Conservation (phyloP, 495 filamentous ascomycete genomes). For the Cairneyella variabilis region DNA sequence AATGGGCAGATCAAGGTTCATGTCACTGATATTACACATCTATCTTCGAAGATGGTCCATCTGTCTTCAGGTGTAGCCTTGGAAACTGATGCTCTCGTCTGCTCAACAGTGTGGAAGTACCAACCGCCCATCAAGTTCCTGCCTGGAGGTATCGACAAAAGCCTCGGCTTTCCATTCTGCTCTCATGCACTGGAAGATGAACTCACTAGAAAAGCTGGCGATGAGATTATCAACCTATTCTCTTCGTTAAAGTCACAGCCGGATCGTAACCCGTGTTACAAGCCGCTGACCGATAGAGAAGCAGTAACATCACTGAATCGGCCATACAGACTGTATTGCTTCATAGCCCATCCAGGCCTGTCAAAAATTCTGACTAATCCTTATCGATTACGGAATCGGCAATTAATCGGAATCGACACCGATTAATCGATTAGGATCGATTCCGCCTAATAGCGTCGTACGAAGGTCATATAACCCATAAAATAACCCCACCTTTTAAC, state of each 20-base stretch:
- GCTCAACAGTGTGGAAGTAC: constrained; percentile 65
- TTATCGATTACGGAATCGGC: too few species aligned
- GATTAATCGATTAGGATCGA: too few species aligned
- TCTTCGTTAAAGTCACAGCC: constrained; percentile 55
- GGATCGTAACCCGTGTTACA: too few species aligned
- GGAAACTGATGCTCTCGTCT: constrained; percentile 61
- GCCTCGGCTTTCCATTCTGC: constrained; percentile 29
- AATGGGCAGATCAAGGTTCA: constrained; percentile 58
- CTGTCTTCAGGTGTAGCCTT: constrained; percentile 55
- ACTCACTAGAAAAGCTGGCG: constrained; percentile 48
- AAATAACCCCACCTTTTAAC: too few species aligned
- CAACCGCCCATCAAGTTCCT: constrained; percentile 62
- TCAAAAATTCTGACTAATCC: too few species aligned
- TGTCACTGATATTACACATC: constrained; percentile 54
- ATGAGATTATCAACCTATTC: constrained; percentile 62
- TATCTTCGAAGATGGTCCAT: constrained; percentile 47
- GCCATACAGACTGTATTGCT: too few species aligned
- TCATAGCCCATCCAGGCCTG: too few species aligned
- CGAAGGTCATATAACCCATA: too few species aligned
- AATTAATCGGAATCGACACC: too few species aligned
- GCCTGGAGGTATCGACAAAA: neutral
- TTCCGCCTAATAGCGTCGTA: too few species aligned
- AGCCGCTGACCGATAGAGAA: too few species aligned
- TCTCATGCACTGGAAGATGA: neutral
- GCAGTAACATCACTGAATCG: too few species aligned